Conservation (phyloP, 495 filamentous ascomycete genomes). For the Friedmanniomyces endolithicus region DNA sequence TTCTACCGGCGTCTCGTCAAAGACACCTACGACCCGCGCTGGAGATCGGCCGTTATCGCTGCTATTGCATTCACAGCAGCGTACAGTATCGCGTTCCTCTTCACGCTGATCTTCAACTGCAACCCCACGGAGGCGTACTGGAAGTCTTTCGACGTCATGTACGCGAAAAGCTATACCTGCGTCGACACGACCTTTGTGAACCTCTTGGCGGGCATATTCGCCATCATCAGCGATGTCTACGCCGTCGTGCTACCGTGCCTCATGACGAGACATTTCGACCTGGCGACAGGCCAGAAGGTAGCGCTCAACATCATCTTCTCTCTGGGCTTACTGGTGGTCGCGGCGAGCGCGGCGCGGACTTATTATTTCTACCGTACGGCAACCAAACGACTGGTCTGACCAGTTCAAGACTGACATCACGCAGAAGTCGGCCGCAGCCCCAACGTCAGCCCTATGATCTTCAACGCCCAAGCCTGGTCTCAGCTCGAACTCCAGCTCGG, state of each 20-base stretch:
- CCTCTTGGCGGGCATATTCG: conserved; percentile 19
- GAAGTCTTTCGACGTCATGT: conserved; percentile 17
- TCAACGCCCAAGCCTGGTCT: conserved; percentile 10
- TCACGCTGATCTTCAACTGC: conserved; percentile 20
- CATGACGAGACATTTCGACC: conserved; percentile 19
- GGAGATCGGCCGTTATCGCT: conserved; percentile 17
- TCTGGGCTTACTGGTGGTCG: conserved; percentile 12
- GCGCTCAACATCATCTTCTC: conserved; percentile 19
- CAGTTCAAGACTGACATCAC: not conserved
- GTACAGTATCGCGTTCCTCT: conserved; percentile 20
- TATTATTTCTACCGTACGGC: conserved; percentile 14
- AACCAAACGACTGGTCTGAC: not conserved
- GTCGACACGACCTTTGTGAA: conserved; percentile 19
- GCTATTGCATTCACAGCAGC: conserved; percentile 16
- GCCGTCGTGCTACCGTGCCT: conserved; percentile 20
- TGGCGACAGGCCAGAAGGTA: conserved; percentile 17
- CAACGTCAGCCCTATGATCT: conserved; percentile 10
- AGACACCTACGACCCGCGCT: conserved; percentile 8
- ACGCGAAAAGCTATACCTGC: conserved; percentile 13
- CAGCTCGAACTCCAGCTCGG: conserved; percentile 12
- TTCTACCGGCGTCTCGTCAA: conserved; percentile 24
- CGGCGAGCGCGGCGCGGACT: conserved; percentile 10
- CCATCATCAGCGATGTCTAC: conserved; percentile 11
- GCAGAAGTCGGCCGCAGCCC: conserved; percentile 5
- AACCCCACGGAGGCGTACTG: conserved; percentile 22